Conservation (phyloP, 2,329 filamentous ascomycete species). For the Elsinoe batatas region DNA sequence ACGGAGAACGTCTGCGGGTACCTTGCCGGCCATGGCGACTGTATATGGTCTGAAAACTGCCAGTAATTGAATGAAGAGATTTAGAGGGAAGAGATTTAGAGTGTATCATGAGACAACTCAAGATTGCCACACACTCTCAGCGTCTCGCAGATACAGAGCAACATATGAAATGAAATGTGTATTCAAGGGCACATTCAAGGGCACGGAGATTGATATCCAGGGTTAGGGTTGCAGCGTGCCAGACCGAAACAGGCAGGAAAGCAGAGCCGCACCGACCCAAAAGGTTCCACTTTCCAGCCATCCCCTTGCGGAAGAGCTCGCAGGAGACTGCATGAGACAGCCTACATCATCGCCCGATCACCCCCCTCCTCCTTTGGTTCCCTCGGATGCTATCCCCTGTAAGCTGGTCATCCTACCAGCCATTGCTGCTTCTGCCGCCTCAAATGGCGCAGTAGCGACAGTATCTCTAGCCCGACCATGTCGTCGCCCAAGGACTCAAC, state of each 20-base stretch:
- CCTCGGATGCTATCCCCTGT: neutral
- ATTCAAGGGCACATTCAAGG: neutral
- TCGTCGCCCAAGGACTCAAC: constrained; percentile 14
- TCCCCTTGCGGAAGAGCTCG: neutral
- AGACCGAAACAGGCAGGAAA: neutral
- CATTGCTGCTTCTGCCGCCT: neutral
- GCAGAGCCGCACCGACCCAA: neutral
- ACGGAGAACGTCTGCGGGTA: neutral
- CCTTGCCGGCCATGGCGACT: constrained; percentile 13
- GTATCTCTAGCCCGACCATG: neutral
- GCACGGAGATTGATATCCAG: neutral
- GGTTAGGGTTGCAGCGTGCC: neutral
- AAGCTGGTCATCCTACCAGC: neutral
- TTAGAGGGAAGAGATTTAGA: neutral
- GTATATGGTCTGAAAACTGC: neutral
- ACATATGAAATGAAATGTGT: neutral
- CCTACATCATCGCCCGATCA: constrained; percentile 7
- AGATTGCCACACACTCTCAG: too few relatives aligned
- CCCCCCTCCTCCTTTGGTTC: neutral
- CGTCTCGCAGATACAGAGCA: neutral
- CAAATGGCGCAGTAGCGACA: neutral
- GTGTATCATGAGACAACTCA: neutral
- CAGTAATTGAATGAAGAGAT: neutral
- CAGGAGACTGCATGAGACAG: constrained; percentile 12
- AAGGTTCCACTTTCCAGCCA: neutral